Conservation (phyloP, 2,329 filamentous ascomycete species). For the Venturia aucupariae region DNA sequence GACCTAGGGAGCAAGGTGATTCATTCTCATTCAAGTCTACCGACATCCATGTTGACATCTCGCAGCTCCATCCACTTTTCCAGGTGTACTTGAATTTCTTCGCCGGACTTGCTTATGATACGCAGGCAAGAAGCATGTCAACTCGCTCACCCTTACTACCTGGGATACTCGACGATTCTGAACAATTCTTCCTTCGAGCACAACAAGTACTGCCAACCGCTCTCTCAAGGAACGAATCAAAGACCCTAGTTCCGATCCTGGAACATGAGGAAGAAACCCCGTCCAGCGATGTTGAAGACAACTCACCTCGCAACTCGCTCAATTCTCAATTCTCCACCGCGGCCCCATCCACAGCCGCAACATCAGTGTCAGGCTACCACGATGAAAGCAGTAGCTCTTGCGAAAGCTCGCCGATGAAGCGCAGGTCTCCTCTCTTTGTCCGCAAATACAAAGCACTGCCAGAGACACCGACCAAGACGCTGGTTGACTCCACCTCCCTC, state of each 20-base stretch:
- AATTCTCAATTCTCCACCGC: slow-evolving; percentile 2
- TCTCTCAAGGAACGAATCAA: neutral
- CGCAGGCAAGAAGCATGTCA: slow-evolving; percentile 27
- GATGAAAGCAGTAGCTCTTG: neutral
- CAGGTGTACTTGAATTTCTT: slow-evolving; percentile 30
- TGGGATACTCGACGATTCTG: slow-evolving; percentile 25
- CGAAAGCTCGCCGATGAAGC: neutral
- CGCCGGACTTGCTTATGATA: slow-evolving; percentile 29
- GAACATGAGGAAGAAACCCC: neutral
- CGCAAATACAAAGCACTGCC: slow-evolving; percentile 10
- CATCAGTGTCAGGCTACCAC: slow-evolving; percentile 5
- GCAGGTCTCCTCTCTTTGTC: slow-evolving; percentile 8
- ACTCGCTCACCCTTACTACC: slow-evolving; percentile 22
- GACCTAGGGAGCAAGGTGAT: slow-evolving; percentile 15
- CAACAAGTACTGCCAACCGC: neutral
- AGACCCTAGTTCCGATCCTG: neutral
- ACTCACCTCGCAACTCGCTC: slow-evolving; percentile 5
- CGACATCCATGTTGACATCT: neutral
- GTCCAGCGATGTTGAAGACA: neutral
- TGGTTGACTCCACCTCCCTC: slow-evolving; percentile 8
- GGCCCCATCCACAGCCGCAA: slow-evolving; percentile 8
- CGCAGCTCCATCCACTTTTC: slow-evolving; percentile 28
- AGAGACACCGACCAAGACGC: slow-evolving; percentile 7
- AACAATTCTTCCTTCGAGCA: slow-evolving; percentile 16
- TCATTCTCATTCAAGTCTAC: neutral